A percentile compares a stretch with the other conserved stretches of the same genome.
Evolutionary conservation across 192 early-diverging fungal genomes (phyloP).

Genomic region (Gryganskiella cystojenkinii): DNA sequence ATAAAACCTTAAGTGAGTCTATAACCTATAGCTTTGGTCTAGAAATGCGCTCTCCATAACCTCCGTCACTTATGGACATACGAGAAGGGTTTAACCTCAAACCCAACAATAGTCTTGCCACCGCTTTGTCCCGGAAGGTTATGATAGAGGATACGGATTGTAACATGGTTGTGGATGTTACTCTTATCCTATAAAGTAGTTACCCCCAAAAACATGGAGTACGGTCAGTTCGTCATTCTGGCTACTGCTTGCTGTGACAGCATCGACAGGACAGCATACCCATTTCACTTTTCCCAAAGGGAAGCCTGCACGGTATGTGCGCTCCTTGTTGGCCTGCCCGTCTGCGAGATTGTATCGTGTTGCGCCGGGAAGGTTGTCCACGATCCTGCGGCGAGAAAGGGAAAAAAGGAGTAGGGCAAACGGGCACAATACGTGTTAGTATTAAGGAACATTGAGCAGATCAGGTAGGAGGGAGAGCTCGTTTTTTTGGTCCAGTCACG

Average conservation of each 20-base stretch:
- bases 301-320: conserved; percentile 70
- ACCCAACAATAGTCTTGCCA: conserved; percentile 68
- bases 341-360: conserved; percentile 54
- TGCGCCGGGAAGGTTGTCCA: conserved; percentile 75
- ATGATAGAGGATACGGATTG: conserved; percentile 69
- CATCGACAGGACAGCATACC: conserved; percentile 6
- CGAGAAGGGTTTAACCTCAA: conserved; percentile 79
- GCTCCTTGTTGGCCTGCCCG: conserved; percentile 40
- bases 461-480: not conserved
- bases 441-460: not conserved
- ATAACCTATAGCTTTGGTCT: not conserved
- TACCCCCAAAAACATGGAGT: not conserved
- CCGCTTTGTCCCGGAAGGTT: conserved; percentile 40
- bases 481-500: not conserved
- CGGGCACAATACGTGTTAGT: not conserved
- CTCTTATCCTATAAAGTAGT: conserved; percentile 44
- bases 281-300: conserved; percentile 63
- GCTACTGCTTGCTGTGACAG: not conserved
- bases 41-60: no score
- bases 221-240: not conserved
- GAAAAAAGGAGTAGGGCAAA: not conserved
- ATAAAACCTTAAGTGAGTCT: not conserved
- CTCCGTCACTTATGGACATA: conserved; percentile 24
- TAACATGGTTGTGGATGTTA: conserved; percentile 76
- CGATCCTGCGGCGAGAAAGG: conserved; percentile 51